Evolutionary conservation across 371 early-diverging fungal genomes (phyloP).

Genomic region (Lichtheimia hyalospora): DNA sequence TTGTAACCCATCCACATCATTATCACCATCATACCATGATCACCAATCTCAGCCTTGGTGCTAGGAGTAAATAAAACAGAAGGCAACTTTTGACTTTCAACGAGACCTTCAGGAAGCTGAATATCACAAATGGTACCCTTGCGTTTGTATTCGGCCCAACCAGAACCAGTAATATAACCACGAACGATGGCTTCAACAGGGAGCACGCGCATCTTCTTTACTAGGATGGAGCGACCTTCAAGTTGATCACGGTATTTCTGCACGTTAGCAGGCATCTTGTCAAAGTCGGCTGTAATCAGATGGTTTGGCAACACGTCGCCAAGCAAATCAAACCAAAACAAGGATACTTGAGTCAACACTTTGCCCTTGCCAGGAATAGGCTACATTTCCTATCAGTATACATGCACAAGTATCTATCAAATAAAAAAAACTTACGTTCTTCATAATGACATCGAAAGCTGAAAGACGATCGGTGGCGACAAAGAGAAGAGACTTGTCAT

Average conservation of each 20-base stretch:
- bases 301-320: constrained; percentile 89
- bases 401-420: background rate
- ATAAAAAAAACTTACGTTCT: constrained; percentile 67
- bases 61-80: constrained; percentile 93
- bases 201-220: constrained; percentile 90
- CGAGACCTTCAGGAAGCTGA: constrained; percentile 74
- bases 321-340: constrained; percentile 93
- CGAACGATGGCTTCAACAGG: constrained; percentile 98
- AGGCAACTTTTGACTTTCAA: constrained; percentile 83
- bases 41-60: constrained; percentile 97
- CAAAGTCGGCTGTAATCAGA: constrained; percentile 89
- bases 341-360: constrained; percentile 89
- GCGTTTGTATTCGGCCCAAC: constrained; percentile 92
- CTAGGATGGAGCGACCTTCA: constrained; percentile 88
- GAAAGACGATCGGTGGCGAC: constrained; percentile 97
- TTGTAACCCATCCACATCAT: too few species aligned
- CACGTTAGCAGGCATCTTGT: constrained; percentile 88
- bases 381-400: constrained; percentile 37
- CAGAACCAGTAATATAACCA: constrained; percentile 96
- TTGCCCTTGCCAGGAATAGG: constrained; percentile 95
- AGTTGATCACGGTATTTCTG: constrained; percentile 87
- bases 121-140: constrained; percentile 94
- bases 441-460: constrained; percentile 98
- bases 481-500: constrained; percentile 84
- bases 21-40: constrained; percentile 67